Evolutionary conservation across 176 grass and related monocot genomes (phyloP), one percentile per base, ranked within the genome.

Genomic region (Coix lacrymajobi): DNA sequence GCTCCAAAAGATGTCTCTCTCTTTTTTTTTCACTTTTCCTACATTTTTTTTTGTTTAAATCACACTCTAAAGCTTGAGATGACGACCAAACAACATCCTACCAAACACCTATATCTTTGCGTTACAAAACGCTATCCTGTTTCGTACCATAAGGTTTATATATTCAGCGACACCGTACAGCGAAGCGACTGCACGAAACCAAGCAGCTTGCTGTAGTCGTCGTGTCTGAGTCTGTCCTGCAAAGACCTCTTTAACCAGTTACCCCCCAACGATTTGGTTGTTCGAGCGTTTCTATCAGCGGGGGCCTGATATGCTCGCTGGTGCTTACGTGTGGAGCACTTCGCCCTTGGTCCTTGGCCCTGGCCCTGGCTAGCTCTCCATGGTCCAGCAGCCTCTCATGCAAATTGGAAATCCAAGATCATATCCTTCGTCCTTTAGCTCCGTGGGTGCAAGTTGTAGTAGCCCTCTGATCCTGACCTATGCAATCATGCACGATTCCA

Each of bases 321-420:
- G 13, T n/a, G 66, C 65, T 78, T 60, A 56, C 80, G 80, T 88
- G 86, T 51, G 74, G 80, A 78, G 52, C 86, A 78, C 80, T 37
- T 31, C 17, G 31, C 7, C n/a, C n/a, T n/a, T n/a, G n/a, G n/a
- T n/a, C n/a, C n/a, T n/a, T n/a, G n/a, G n/a, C n/a, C 29, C 11
- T 9, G 0, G 24, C 28, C 22, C 2, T 33, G 28, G 8, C 41
- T 20, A n/a, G n/a, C n/a, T n/a, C n/a, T n/a, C 67, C 60, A 14
- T 32, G 65, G 71, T 89, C n/a, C 36, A 31, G 19, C 48, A 6
- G 41, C 43, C 6, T 38, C 44, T 30, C 68, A 8, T 37, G 26
- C n/a, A 84, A 79, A 76, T 79, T 37, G 26, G 29, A 84, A 79
- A 76, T 79, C 19, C 51, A 54, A 54, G 51, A 22, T 24, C 52